These are phyloP conservation scores for Helicocarpus griseus DNA, from an alignment of 2,329 filamentous ascomycete species.

Conservation along the genomic window DNA sequence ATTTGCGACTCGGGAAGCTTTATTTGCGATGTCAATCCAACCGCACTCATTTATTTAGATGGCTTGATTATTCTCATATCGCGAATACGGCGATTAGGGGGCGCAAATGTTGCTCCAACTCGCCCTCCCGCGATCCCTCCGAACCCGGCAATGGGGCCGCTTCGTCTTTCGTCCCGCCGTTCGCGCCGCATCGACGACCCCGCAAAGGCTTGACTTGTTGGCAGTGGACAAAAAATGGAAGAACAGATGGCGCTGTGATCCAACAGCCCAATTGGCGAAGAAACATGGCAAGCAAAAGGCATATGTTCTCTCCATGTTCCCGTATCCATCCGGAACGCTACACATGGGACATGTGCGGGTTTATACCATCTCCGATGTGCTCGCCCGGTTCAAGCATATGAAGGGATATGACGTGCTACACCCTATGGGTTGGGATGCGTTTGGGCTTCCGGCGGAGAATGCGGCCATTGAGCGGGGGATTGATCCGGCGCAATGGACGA, in stretches of 20 bases:
- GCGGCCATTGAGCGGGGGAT: constrained; percentile 76
- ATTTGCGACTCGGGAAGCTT: not conserved
- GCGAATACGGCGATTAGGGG: not conserved
- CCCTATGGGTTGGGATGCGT: constrained; percentile 94
- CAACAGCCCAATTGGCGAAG: constrained; percentile 2
- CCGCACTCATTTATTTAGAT: constrained; percentile 2
- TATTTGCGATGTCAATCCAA: not conserved
- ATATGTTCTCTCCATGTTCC: constrained; percentile 86
- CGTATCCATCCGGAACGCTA: constrained; percentile 77
- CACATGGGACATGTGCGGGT: constrained; percentile 82
- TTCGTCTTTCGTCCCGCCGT: not conserved
- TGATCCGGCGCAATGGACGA: constrained; percentile 69
- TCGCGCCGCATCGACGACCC: constrained; percentile 16
- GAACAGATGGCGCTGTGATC: constrained; percentile 33
- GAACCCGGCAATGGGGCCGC: not conserved
- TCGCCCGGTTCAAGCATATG: constrained; percentile 66
- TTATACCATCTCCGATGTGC: constrained; percentile 81
- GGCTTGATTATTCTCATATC: not conserved
- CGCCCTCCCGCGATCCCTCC: not conserved
- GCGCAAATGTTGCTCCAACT: not conserved
- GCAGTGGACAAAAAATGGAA: constrained; percentile 48
- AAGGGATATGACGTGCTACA: constrained; percentile 66
- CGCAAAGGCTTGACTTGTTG: constrained; percentile 32
- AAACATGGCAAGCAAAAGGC: constrained; percentile 26
- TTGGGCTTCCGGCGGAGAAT: constrained; percentile 84